These are phyloP conservation scores for Penicillium cinerascens DNA, from an alignment of 495 filamentous ascomycete genomes.

Conservation along the genomic window DNA sequence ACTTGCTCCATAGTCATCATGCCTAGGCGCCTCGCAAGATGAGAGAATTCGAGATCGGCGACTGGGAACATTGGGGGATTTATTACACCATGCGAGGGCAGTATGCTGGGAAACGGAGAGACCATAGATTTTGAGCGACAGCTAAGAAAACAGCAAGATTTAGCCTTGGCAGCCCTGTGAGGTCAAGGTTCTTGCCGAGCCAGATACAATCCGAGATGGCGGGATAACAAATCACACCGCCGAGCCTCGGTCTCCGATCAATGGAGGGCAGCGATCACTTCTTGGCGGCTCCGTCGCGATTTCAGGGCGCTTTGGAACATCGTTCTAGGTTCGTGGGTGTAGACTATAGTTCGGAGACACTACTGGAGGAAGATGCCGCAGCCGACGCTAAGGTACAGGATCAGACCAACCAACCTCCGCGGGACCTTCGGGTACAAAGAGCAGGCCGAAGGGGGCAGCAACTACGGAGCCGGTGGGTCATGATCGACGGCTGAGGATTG, in stretches of 20 bases:
- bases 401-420: not conserved
- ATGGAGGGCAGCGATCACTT: slow-evolving; percentile 2
- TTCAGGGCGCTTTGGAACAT: not conserved
- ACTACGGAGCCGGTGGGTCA: slow-evolving; percentile 9
- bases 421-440: not conserved
- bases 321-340: not conserved
- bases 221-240: slow-evolving; percentile 4
- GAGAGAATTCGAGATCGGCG: not conserved
- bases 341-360: not conserved
- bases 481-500: slow-evolving; percentile 22
- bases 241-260: not conserved
- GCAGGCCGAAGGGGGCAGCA: not conserved
- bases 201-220: slow-evolving; percentile 1
- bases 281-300: slow-evolving; percentile 9
- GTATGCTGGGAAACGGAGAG: not conserved
- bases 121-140: not conserved
- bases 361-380: not conserved
- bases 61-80: not conserved
- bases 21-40: not conserved
- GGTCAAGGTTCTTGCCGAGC: not conserved
- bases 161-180: not conserved
- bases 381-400: not conserved
- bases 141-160: not conserved
- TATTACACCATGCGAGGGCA: not conserved
- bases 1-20: not conserved